These are phyloP conservation scores for Salvia hispanica DNA, from an alignment of 257 asterid genomes.

Conservation along the genomic window DNA sequence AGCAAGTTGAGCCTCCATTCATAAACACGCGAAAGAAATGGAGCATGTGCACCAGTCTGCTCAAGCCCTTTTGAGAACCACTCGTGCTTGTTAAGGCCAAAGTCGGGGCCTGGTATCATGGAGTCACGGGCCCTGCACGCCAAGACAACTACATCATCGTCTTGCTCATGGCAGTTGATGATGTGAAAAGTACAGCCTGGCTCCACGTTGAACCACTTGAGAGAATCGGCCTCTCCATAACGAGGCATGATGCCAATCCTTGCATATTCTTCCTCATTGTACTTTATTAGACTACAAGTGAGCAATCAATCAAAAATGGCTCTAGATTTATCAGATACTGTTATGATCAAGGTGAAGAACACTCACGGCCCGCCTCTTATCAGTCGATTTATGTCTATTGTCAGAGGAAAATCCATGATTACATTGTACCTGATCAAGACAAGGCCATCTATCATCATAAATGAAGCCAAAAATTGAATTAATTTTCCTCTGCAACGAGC, in stretches of 20 bases:
- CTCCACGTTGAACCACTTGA: slow-evolving; percentile 69
- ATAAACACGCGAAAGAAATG: slow-evolving; percentile 44
- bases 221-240: slow-evolving; percentile 65
- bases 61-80: slow-evolving; percentile 59
- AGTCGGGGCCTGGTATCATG: slow-evolving; percentile 68
- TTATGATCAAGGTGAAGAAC: background rate
- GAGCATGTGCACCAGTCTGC: slow-evolving; percentile 26
- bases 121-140: slow-evolving; percentile 60
- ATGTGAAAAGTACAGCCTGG: slow-evolving; percentile 61
- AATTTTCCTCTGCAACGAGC: background rate
- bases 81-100: slow-evolving; percentile 50
- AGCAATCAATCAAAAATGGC: background rate
- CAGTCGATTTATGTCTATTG: slow-evolving; percentile 54
- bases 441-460: background rate
- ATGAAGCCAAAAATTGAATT: background rate
- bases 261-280: slow-evolving; percentile 49
- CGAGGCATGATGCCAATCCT: slow-evolving; percentile 85
- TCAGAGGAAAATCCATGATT: slow-evolving; percentile 66
- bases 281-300: slow-evolving; percentile 50
- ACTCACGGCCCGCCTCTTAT: slow-evolving; percentile 67
- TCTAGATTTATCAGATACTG: background rate
- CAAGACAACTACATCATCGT: slow-evolving; percentile 54
- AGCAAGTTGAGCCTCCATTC: slow-evolving; percentile 70
- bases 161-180: slow-evolving; percentile 68
- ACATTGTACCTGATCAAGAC: slow-evolving; percentile 52